Evolutionary conservation across 1,284 basidiomycete genomes (phyloP), one percentile per base, ranked within the genome.

Genomic region (Ustilago sp.): DNA sequence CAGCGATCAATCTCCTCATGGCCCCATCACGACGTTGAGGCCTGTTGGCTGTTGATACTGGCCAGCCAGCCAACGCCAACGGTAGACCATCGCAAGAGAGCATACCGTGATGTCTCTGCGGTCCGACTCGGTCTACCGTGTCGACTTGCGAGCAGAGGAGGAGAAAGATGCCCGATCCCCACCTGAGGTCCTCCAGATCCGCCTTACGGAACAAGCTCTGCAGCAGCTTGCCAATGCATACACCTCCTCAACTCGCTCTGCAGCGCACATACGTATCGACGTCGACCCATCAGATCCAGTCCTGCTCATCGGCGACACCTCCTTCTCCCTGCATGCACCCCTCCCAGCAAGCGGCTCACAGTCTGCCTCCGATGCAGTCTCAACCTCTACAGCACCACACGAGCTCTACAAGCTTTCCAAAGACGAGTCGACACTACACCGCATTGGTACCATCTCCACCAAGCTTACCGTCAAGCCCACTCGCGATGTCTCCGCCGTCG

Each of bases 391-490:
- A 31, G 63, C 76, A 1, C 76, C 68, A 13, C 61, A 71, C 19
- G 76, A 78, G 41, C 53, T 78, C 1, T 78, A 57, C 45, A 59
- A 65, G 45, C 72, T 78, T 17, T 68, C 73, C 8, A 17, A 65
- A 28, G 65, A 78, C 32, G 76, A 78, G 51, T 69, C 68, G 3
- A 71, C 63, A 4, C 39, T 78, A 8, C 58, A 57, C 12, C 54
- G 67, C 13, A 53, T 78, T 38, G 72, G 68, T 17, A 56, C 65
- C 38, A 66, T 78, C 34, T 34, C 59, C n/a, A 55, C 68, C 12
- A 78, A 78, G 59, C 55, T 74, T 23, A 57, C 68, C 1, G 72
- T 78, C 36, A 71, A 68, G 35, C 72, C 76, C 0, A 68, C 65
- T 15, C 57, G 65, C 5, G 68, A 75, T 63, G 64, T 68, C 28